These are phyloP conservation scores for Bryum argenteum DNA, from an alignment of 225 moss, liverwort and hornwort species.

Conservation along the genomic window DNA sequence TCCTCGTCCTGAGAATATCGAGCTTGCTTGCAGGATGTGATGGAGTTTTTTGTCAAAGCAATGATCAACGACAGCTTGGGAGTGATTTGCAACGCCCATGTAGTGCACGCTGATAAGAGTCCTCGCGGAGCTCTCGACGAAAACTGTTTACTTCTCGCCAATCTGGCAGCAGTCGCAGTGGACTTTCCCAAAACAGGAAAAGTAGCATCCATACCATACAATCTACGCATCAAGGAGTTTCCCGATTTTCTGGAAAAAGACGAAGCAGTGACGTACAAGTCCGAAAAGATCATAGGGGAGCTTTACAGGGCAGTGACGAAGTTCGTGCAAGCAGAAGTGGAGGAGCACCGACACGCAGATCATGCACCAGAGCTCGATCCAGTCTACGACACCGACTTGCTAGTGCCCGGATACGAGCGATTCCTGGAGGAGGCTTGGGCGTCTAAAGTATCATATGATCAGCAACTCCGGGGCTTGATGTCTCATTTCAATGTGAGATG, in stretches of 20 bases:
- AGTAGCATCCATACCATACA: constrained; percentile 65
- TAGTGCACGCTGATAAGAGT: constrained; percentile 78
- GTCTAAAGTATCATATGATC: constrained; percentile 64
- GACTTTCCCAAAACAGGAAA: constrained; percentile 96
- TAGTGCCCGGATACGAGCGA: constrained; percentile 64
- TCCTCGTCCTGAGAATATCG: constrained; percentile 8
- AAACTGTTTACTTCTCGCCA: constrained; percentile 60
- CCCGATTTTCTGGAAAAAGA: constrained; percentile 93
- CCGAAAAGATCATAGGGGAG: constrained; percentile 62
- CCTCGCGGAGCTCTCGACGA: constrained; percentile 71
- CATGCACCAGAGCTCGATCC: constrained; percentile 20
- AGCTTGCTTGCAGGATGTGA: constrained; percentile 67
- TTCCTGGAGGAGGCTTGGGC: constrained; percentile 71
- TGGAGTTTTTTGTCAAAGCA: constrained; percentile 71
- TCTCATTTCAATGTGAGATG: constrained; percentile 56
- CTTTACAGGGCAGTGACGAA: constrained; percentile 59
- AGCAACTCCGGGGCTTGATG: constrained; percentile 69
- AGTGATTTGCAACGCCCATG: constrained; percentile 82
- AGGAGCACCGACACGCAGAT: constrained; percentile 38
- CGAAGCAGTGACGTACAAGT: constrained; percentile 56
- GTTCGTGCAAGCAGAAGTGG: constrained; percentile 41
- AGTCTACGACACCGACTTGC: constrained; percentile 65
- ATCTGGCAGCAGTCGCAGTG: constrained; percentile 76
- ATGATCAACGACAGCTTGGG: constrained; percentile 85
- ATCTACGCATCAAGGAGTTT: constrained; percentile 53